These are phyloP conservation scores for Tetrapisispora iriomotensis DNA, from an alignment of 805 yeast genomes.

Conservation along the genomic window DNA sequence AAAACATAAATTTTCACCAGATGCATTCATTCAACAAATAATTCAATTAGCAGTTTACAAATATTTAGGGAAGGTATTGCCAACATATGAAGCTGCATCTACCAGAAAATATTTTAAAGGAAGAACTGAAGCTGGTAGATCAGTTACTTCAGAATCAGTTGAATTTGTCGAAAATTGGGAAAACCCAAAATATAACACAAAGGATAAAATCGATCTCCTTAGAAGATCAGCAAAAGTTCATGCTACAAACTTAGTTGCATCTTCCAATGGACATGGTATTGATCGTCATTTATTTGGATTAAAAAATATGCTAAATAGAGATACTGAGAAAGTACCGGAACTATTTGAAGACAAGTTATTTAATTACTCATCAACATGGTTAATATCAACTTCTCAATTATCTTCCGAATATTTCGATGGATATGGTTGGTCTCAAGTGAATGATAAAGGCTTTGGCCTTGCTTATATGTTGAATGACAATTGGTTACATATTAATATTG, in stretches of 20 bases:
- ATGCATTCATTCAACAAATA: conserved; percentile 83
- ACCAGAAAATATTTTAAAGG: conserved; percentile 84
- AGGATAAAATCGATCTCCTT: conserved; percentile 56
- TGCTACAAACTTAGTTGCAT: conserved; percentile 59
- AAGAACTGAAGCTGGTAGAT: conserved; percentile 87
- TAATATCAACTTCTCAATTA: conserved; percentile 78
- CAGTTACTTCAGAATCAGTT: conserved; percentile 64
- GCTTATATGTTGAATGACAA: conserved; percentile 88
- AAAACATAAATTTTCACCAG: conserved; percentile 79
- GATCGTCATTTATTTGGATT: conserved; percentile 92
- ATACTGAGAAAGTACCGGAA: conserved; percentile 52
- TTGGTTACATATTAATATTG: conserved; percentile 77
- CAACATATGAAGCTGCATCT: conserved; percentile 94
- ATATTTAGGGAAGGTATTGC: conserved; percentile 66
- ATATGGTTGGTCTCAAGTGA: conserved; percentile 94
- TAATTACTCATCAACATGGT: conserved; percentile 75
- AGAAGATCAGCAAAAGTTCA: conserved; percentile 68
- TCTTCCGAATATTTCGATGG: conserved; percentile 79
- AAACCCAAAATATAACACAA: conserved; percentile 35
- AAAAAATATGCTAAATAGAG: conserved; percentile 49
- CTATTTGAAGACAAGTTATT: conserved; percentile 70
- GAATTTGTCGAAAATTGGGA: conserved; percentile 70
- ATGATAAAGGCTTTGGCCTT: conserved; percentile 86
- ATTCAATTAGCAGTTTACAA: conserved; percentile 87
- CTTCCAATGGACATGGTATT: conserved; percentile 79